A percentile compares a stretch with the other conserved stretches of the same genome.
Conservation (phyloP, 1,284 basidiomycete species). For the Cutaneotrichosporon curvatum region DNA sequence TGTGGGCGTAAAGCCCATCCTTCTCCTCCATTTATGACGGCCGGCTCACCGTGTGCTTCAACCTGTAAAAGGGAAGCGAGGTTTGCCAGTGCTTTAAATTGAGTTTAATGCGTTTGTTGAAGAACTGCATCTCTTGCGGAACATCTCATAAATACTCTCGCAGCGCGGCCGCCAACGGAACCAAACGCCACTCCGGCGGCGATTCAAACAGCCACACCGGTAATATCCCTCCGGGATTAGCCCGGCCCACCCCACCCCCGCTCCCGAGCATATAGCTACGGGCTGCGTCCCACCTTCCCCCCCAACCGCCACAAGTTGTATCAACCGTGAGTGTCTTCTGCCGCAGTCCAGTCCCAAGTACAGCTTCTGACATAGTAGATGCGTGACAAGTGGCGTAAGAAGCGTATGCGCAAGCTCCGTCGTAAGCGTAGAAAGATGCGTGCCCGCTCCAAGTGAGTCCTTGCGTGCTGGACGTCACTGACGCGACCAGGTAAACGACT, state of each 20-base stretch:
- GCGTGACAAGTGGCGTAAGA: slow-evolving; percentile 23
- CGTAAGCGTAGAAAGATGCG: slow-evolving; percentile 21
- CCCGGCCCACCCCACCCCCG: neutral
- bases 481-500: slow-evolving; percentile 6
- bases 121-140: neutral
- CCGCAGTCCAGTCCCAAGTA: no score
- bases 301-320: neutral
- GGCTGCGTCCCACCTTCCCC: neutral
- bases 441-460: slow-evolving; percentile 19
- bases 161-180: neutral
- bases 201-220: no score
- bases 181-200: no score
- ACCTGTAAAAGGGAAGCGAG: slow-evolving; percentile 15
- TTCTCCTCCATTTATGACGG: slow-evolving; percentile 39
- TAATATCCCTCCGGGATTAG: no score
- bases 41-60: slow-evolving; percentile 12
- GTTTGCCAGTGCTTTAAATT: slow-evolving; percentile 35
- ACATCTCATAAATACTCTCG: neutral
- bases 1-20: slow-evolving; percentile 12
- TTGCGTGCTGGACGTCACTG: no score
- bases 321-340: neutral
- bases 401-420: slow-evolving; percentile 23
- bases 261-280: neutral
- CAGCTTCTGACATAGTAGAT: slow-evolving; percentile 5
- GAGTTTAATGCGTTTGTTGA: slow-evolving; percentile 21